phyloP scores from a whole-genome alignment of 805 yeast genomes.

The Tetrapisispora namnaoensis region DNA sequence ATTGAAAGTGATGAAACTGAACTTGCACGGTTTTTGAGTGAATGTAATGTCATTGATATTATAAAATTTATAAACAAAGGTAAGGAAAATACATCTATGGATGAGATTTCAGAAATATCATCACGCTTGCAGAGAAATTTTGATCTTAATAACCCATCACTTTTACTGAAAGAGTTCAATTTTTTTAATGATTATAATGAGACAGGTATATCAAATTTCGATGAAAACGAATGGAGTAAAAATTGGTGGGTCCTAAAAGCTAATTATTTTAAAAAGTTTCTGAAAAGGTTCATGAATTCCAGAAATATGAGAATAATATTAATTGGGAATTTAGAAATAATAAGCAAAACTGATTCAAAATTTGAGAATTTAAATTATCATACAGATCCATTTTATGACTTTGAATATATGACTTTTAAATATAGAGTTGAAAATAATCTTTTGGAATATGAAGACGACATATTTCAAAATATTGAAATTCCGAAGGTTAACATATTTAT shows the following conservation, averaged over 20 bases:
- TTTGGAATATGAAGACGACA: too few species aligned
- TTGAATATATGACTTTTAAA: slow-evolving; percentile 28
- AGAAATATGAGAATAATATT: slow-evolving; percentile 30
- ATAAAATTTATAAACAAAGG: slow-evolving; percentile 39
- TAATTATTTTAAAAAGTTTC: slow-evolving; percentile 26
- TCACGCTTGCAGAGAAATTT: slow-evolving; percentile 35
- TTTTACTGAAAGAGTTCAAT: slow-evolving; percentile 33
- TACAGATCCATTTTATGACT: slow-evolving; percentile 37
- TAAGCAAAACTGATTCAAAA: neutral
- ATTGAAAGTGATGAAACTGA: slow-evolving; percentile 12
- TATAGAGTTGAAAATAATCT: neutral
- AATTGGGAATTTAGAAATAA: slow-evolving; percentile 22
- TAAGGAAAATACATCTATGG: slow-evolving; percentile 32
- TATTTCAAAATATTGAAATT: neutral
- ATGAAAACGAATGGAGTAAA: slow-evolving; percentile 27
- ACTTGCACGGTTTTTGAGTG: slow-evolving; percentile 37
- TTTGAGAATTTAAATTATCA: neutral
- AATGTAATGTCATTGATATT: slow-evolving; percentile 38
- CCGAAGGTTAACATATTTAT: neutral
- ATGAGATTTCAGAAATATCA: slow-evolving; percentile 36
- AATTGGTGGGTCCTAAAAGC: slow-evolving; percentile 39
- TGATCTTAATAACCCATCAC: slow-evolving; percentile 24
- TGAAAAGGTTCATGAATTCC: slow-evolving; percentile 21
- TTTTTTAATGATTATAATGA: slow-evolving; percentile 18
- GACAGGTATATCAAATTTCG: slow-evolving; percentile 7